A percentile compares a stretch with the other conserved stretches of the same genome.
These are phyloP conservation scores for Loxodes magnus DNA, from an alignment of 73 alveolate species.

Conservation along the genomic window DNA sequence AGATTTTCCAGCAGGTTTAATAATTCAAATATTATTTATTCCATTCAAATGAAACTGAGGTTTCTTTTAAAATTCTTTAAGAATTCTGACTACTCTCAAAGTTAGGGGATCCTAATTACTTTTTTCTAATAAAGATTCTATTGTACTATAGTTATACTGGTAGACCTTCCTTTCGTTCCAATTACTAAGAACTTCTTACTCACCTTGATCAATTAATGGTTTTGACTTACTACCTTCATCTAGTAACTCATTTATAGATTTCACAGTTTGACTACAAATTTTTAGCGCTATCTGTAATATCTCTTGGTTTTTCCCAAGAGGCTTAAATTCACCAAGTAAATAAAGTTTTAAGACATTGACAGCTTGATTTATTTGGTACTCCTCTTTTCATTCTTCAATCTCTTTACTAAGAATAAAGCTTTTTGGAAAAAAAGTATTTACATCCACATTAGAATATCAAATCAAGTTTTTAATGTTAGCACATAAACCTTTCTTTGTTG, in stretches of 20 bases:
- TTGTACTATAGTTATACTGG: conserved; percentile 2
- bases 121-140: conserved; percentile 1
- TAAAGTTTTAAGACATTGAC: conserved; percentile 32
- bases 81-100: background rate
- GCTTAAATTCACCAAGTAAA: conserved; percentile 4
- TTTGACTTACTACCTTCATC: too few species aligned
- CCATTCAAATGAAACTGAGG: conserved; percentile 41
- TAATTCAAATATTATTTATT: conserved; percentile 56
- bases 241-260: too few species aligned
- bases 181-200: too few species aligned
- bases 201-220: too few species aligned
- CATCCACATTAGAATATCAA: conserved; percentile 72
- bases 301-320: too few species aligned
- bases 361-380: conserved; percentile 53
- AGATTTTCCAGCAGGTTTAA: conserved; percentile 50
- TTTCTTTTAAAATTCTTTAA: background rate
- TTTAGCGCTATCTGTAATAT: too few species aligned
- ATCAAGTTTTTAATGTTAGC: conserved; percentile 66
- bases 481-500: conserved; percentile 79
- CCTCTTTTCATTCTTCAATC: conserved; percentile 72
- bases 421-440: conserved; percentile 81
- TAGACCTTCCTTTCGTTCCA: background rate
- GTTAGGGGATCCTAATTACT: conserved; percentile 11
- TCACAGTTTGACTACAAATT: too few species aligned
- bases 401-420: conserved; percentile 69